These are phyloP conservation scores for Teratosphaeria gauchensis DNA, from an alignment of 2,329 filamentous ascomycete genomes.

Conservation along the genomic window DNA sequence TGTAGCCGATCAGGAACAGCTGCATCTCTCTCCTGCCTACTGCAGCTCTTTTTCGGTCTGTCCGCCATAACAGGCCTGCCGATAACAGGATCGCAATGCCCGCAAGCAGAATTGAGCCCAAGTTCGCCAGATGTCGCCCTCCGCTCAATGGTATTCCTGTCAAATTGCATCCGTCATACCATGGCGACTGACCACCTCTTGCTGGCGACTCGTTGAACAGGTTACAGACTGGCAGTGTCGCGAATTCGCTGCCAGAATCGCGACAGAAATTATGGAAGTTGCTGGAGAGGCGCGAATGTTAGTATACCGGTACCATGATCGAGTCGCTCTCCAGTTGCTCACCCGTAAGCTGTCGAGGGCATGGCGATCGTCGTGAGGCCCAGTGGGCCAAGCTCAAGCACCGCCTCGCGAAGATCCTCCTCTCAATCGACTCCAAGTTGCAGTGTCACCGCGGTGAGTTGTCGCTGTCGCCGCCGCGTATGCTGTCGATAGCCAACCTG, in stretches of 20 bases:
- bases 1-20: slow-evolving; percentile 77
- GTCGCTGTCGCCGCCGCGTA: not conserved
- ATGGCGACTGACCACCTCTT: slow-evolving; percentile 46
- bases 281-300: slow-evolving; percentile 7
- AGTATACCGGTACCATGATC: not conserved
- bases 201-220: slow-evolving; percentile 52
- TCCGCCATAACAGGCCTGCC: slow-evolving; percentile 62
- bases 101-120: slow-evolving; percentile 83
- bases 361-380: not conserved
- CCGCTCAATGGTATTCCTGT: slow-evolving; percentile 62
- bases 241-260: slow-evolving; percentile 34
- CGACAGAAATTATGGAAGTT: slow-evolving; percentile 39
- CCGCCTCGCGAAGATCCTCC: not conserved
- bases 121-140: slow-evolving; percentile 61
- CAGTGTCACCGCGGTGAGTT: not conserved
- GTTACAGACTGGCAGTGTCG: slow-evolving; percentile 40
- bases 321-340: not conserved
- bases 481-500: not conserved
- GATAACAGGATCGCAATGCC: slow-evolving; percentile 64
- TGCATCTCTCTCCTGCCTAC: slow-evolving; percentile 97
- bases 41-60: slow-evolving; percentile 83
- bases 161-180: slow-evolving; percentile 60
- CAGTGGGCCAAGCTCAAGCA: not conserved
- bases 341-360: not conserved
- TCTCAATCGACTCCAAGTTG: not conserved